phyloP scores from a whole-genome alignment of 345 rosid genomes.

The Aquilaria malaccensis region DNA sequence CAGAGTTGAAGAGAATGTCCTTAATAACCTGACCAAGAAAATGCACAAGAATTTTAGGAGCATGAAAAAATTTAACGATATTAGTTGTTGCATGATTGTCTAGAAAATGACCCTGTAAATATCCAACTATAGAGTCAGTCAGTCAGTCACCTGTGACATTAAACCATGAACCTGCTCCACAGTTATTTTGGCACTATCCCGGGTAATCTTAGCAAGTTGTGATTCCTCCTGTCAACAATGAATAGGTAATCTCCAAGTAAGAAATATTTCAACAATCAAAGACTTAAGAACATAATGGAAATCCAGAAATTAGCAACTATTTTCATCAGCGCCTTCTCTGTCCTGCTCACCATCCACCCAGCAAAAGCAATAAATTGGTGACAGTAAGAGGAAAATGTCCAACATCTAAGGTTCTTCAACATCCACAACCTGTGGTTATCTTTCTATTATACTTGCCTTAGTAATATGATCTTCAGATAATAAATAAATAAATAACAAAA shows the following conservation, averaged over 20 bases:
- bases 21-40: slow-evolving; percentile 63
- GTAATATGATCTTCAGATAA: too few relatives aligned
- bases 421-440: too few relatives aligned
- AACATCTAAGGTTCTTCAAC: too few relatives aligned
- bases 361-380: too few relatives aligned
- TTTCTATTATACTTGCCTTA: too few relatives aligned
- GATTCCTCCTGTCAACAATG: slow-evolving; percentile 74
- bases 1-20: slow-evolving; percentile 89
- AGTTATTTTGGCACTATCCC: slow-evolving; percentile 94
- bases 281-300: neutral
- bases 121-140: slow-evolving; percentile 5
- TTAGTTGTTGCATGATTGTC: neutral
- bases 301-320: neutral
- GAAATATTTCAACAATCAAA: neutral
- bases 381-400: too few relatives aligned
- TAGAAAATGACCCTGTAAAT: neutral
- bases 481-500: too few relatives aligned
- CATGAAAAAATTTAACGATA: neutral
- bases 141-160: slow-evolving; percentile 82
- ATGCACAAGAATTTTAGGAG: slow-evolving; percentile 3
- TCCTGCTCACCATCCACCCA: too few relatives aligned
- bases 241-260: neutral
- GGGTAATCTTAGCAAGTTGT: slow-evolving; percentile 93
- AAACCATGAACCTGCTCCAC: slow-evolving; percentile 98
- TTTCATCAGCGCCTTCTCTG: too few relatives aligned